Conservation (phyloP, 2,329 filamentous ascomycete genomes). For the Penicillium sclerotiorum region DNA sequence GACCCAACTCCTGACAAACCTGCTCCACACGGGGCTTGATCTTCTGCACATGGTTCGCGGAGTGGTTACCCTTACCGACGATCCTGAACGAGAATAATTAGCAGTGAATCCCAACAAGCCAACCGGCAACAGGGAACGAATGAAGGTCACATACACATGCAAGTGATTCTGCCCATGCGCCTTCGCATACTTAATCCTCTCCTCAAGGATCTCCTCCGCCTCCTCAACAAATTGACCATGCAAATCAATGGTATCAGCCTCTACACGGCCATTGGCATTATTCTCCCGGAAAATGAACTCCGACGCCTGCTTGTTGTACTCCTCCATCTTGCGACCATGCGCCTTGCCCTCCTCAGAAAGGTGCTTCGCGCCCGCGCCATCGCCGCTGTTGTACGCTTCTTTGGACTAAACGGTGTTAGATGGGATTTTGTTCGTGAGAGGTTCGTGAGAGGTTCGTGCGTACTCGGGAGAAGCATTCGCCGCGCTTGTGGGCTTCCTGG, state of each 20-base stretch:
- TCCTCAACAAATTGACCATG: constrained; percentile 95
- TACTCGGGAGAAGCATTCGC: constrained; percentile 74
- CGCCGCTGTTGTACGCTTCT: constrained; percentile 79
- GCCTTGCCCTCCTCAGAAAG: constrained; percentile 82
- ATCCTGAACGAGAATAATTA: no score
- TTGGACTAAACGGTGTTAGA: constrained; percentile 43
- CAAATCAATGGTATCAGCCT: constrained; percentile 83
- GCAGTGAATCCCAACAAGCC: no score
- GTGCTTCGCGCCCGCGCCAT: constrained; percentile 80
- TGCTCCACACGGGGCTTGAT: constrained; percentile 93
- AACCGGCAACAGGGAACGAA: no score
- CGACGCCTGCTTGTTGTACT: constrained; percentile 87
- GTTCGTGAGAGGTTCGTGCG: constrained; percentile 51
- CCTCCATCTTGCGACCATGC: constrained; percentile 81
- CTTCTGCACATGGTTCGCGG: constrained; percentile 78
- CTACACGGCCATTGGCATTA: constrained; percentile 75
- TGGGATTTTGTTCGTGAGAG: background rate
- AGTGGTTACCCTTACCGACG: constrained; percentile 94
- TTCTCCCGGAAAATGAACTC: constrained; percentile 96
- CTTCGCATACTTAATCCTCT: constrained; percentile 78
- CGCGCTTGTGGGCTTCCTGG: constrained; percentile 76
- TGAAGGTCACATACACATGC: constrained; percentile 65
- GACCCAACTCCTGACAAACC: constrained; percentile 77
- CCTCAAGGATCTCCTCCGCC: constrained; percentile 85
- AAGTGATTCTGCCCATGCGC: constrained; percentile 75